These are phyloP conservation scores for Xerocomus nothofagi DNA, from an alignment of 1,284 basidiomycete genomes.

Conservation along the genomic window DNA sequence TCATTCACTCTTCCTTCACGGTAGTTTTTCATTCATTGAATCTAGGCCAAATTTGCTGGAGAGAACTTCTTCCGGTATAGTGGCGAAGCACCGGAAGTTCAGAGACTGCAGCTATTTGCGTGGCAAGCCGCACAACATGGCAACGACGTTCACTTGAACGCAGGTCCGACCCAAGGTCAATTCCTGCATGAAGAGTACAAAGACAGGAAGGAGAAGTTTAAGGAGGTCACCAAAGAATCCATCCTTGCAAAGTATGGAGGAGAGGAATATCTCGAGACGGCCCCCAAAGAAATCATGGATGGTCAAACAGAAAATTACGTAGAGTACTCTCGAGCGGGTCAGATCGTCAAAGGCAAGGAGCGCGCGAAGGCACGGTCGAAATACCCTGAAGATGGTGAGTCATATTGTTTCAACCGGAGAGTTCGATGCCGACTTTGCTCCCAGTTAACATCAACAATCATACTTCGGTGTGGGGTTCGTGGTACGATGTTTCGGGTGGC, in stretches of 20 bases:
- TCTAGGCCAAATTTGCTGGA: conserved; percentile 85
- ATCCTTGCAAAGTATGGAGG: conserved; percentile 93
- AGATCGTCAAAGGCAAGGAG: conserved; percentile 91
- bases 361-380: conserved; percentile 83
- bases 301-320: conserved; percentile 98
- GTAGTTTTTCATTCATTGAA: conserved; percentile 10
- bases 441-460: conserved; percentile 93
- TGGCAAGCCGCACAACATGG: conserved; percentile 95
- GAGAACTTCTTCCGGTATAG: conserved; percentile 94
- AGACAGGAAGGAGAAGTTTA: conserved; percentile 89
- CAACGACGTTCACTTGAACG: conserved; percentile 93
- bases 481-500: conserved; percentile 72
- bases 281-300: conserved; percentile 85
- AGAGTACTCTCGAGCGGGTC: conserved; percentile 92
- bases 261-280: conserved; percentile 86
- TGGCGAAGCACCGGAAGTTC: conserved; percentile 90
- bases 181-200: conserved; percentile 88
- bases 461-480: conserved; percentile 94
- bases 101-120: conserved; percentile 92
- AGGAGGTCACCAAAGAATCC: conserved; percentile 83
- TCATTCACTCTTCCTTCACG: conserved; percentile 5
- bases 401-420: background rate
- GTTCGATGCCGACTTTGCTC: conserved; percentile 6
- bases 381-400: conserved; percentile 90
- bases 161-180: conserved; percentile 95